Conservation (phyloP, 2,329 filamentous ascomycete genomes). For the Diaporthe sp. region DNA sequence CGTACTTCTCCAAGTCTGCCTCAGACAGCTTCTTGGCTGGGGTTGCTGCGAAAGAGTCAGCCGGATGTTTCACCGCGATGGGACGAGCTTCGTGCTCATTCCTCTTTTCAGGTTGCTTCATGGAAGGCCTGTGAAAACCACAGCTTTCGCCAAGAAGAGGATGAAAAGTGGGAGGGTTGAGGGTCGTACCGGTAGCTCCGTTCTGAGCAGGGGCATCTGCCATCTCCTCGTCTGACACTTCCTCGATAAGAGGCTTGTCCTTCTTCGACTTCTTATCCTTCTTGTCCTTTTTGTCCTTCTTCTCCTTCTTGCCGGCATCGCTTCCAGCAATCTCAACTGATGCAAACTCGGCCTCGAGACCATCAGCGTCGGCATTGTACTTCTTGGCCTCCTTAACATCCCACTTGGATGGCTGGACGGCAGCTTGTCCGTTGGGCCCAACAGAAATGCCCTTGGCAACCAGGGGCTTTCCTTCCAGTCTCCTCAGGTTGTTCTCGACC, state of each 20-base stretch:
- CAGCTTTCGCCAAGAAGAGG: conserved; percentile 20
- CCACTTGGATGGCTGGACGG: conserved; percentile 79
- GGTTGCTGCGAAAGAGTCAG: conserved; percentile 46
- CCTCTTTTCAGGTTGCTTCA: conserved; percentile 54
- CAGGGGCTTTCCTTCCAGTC: conserved; percentile 90
- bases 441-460: conserved; percentile 81
- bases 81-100: conserved; percentile 54
- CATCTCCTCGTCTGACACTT: conserved; percentile 49
- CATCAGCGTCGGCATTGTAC: conserved; percentile 96
- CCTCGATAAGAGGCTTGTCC: conserved; percentile 54
- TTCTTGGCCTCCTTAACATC: conserved; percentile 92
- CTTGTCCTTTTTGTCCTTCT: conserved; percentile 52
- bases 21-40: conserved; percentile 62
- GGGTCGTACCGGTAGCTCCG: conserved; percentile 34
- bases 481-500: conserved; percentile 81
- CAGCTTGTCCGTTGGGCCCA: conserved; percentile 77
- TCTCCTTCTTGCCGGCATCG: conserved; percentile 33
- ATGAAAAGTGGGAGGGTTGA: neutral
- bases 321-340: conserved; percentile 50
- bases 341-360: conserved; percentile 78
- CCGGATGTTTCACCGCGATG: conserved; percentile 39
- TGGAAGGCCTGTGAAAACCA: conserved; percentile 47
- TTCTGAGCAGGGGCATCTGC: conserved; percentile 41
- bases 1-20: conserved; percentile 70
- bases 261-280: conserved; percentile 63